phyloP scores from a whole-genome alignment of 164 flowering plant genomes.

The Tetracentron sinense region DNA sequence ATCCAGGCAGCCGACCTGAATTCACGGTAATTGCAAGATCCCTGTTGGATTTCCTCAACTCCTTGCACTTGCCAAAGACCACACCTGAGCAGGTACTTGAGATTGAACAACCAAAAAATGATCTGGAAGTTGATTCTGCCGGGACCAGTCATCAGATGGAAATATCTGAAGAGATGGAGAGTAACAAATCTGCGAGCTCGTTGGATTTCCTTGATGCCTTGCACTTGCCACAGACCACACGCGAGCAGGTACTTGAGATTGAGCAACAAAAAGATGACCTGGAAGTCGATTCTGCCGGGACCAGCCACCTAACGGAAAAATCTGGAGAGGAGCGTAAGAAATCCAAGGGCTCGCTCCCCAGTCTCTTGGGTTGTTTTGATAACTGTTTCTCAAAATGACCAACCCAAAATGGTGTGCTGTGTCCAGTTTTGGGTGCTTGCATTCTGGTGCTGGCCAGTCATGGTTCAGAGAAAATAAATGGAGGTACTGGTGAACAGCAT shows the following conservation, averaged over 20 bases:
- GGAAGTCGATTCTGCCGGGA: too few species aligned
- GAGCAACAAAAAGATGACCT: too few species aligned
- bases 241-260: too few species aligned
- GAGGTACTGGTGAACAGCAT: too few species aligned
- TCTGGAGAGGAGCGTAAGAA: constrained; percentile 12
- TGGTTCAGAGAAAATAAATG: too few species aligned
- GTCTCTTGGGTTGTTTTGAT: constrained; percentile 14
- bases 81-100: constrained; percentile 9
- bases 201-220: too few species aligned
- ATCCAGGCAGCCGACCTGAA: constrained; percentile 60
- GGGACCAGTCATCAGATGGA: constrained; percentile 20
- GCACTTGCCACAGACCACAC: too few species aligned
- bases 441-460: too few species aligned
- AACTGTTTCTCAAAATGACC: constrained; percentile 14
- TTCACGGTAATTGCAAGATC: constrained; percentile 37
- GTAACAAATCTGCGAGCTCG: too few species aligned
- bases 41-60: constrained; percentile 22
- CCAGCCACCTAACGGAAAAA: too few species aligned
- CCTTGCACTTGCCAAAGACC: constrained; percentile 11
- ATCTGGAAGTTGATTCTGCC: constrained; percentile 16
- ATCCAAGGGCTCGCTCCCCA: constrained; percentile 10
- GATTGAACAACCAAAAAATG: constrained; percentile 4
- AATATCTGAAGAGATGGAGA: too few species aligned
- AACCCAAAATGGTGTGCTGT: constrained; percentile 1
- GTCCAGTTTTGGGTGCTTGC: too few species aligned